Evolutionary conservation across 768 basidiomycete genomes (phyloP).

Genomic region (Zangia roseola): DNA sequence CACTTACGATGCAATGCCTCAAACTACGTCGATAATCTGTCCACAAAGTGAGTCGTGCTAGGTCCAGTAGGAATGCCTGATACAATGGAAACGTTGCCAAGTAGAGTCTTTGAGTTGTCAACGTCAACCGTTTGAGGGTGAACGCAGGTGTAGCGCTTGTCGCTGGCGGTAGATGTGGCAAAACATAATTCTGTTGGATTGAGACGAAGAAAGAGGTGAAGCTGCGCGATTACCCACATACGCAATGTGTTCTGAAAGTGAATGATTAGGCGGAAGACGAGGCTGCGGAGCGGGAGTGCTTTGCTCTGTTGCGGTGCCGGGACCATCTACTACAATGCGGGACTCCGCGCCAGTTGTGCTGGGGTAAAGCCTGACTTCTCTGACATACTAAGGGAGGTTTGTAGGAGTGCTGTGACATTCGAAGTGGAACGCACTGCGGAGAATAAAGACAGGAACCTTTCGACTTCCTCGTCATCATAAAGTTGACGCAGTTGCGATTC

Average conservation of each 20-base stretch:
- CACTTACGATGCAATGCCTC: conserved; percentile 50
- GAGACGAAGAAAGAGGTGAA: conserved; percentile 8
- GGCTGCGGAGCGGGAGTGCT: neutral
- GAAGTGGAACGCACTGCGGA: conserved; percentile 45
- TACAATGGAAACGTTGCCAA: conserved; percentile 52
- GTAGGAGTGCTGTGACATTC: neutral
- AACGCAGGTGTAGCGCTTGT: conserved; percentile 44
- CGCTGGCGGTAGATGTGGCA: conserved; percentile 47
- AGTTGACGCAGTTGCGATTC: conserved; percentile 55
- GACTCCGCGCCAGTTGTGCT: conserved; percentile 24
- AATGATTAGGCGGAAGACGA: conserved; percentile 11
- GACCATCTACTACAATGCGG: neutral
- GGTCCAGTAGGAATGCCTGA: conserved; percentile 38
- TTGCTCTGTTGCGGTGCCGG: neutral
- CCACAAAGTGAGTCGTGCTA: conserved; percentile 55
- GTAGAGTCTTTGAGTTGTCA: conserved; percentile 55
- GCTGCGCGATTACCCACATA: conserved; percentile 19
- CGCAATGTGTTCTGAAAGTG: conserved; percentile 29
- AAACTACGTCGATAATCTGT: conserved; percentile 46
- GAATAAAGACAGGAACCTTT: conserved; percentile 60
- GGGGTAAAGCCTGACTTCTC: conserved; percentile 47
- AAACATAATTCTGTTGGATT: conserved; percentile 36
- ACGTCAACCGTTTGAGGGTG: conserved; percentile 50
- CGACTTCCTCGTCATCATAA: conserved; percentile 65
- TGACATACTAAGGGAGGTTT: conserved; percentile 47